Percentiles rank a stretch among this genome's conserved stretches.
Conservation (phyloP, 441 rosid genomes). For the Populus hybrid region DNA sequence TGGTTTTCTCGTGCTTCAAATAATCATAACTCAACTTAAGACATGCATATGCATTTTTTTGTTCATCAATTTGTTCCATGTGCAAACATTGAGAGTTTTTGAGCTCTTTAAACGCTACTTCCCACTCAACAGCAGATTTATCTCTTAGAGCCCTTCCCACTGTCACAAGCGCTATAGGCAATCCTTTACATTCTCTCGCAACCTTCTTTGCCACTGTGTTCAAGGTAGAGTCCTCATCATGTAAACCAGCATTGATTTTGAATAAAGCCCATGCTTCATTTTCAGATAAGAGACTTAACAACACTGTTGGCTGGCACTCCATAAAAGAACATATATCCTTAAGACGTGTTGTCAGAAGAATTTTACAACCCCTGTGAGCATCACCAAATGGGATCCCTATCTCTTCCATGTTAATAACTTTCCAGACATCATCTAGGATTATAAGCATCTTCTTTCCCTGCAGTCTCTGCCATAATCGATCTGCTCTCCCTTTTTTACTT, state of each 20-base stretch:
- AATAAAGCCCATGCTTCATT: slow-evolving; percentile 9
- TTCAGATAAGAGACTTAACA: not conserved
- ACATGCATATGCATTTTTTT: too few relatives aligned
- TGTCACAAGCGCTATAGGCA: slow-evolving; percentile 14
- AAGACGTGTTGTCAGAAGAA: not conserved
- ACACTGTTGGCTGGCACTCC: not conserved
- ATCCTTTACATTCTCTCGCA: slow-evolving; percentile 11
- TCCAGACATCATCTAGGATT: slow-evolving; percentile 21
- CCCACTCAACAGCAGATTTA: slow-evolving; percentile 11
- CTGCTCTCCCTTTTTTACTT: not conserved
- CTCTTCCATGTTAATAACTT: not conserved
- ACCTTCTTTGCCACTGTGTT: not conserved
- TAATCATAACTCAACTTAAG: too few relatives aligned
- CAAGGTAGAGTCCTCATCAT: not conserved
- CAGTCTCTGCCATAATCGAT: slow-evolving; percentile 5
- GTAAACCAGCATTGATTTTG: not conserved
- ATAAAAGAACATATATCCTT: slow-evolving; percentile 9
- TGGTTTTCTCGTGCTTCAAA: too few relatives aligned
- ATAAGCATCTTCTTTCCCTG: slow-evolving; percentile 11
- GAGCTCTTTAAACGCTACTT: not conserved
- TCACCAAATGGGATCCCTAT: too few relatives aligned
- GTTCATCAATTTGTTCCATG: too few relatives aligned
- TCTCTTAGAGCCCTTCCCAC: slow-evolving; percentile 18
- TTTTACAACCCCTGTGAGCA: too few relatives aligned
- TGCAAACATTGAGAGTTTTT: too few relatives aligned